A percentile compares a stretch with the other conserved stretches of the same genome.
phyloP scores from a whole-genome alignment of 495 filamentous ascomycete genomes.

The Stereocaulon alpinum region DNA sequence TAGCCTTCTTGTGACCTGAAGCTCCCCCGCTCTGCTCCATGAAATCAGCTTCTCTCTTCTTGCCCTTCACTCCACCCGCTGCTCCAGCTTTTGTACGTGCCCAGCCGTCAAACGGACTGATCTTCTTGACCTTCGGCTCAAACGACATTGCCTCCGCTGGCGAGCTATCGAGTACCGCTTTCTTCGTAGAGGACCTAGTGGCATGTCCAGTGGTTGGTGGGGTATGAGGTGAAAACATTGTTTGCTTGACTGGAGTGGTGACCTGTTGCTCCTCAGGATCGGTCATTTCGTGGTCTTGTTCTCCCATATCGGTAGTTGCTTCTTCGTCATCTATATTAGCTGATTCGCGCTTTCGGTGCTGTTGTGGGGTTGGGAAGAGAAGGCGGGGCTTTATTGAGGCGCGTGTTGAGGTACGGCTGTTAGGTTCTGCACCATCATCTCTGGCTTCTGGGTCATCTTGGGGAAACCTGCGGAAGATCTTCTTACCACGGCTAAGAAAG shows the following conservation, averaged over 20 bases:
- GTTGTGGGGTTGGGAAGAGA: conserved; percentile 56
- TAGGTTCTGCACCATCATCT: conserved; percentile 30
- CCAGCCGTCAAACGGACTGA: conserved; percentile 59
- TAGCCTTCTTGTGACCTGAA: conserved; percentile 23
- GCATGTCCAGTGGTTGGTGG: conserved; percentile 45
- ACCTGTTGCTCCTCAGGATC: conserved; percentile 22
- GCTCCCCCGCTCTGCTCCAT: conserved; percentile 23
- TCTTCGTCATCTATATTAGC: conserved; percentile 44
- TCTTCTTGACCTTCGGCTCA: conserved; percentile 28
- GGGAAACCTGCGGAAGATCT: conserved; percentile 53
- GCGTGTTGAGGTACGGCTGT: conserved; percentile 51
- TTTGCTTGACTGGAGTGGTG: conserved; percentile 41
- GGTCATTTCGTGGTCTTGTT: conserved; percentile 28
- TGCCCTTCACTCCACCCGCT: conserved; percentile 20
- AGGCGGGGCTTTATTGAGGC: conserved; percentile 73
- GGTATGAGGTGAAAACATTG: conserved; percentile 39
- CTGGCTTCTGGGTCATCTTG: conserved; percentile 38
- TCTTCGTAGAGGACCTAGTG: conserved; percentile 33
- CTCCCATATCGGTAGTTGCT: conserved; percentile 48
- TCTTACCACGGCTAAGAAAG: conserved; percentile 70
- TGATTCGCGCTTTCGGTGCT: conserved; percentile 26
- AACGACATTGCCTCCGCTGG: conserved; percentile 7
- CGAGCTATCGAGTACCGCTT: conserved; percentile 11
- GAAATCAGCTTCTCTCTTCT: conserved; percentile 36
- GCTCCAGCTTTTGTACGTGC: conserved; percentile 44